Conservation (phyloP, 1,284 basidiomycete genomes). For the Ustilago lituana region DNA sequence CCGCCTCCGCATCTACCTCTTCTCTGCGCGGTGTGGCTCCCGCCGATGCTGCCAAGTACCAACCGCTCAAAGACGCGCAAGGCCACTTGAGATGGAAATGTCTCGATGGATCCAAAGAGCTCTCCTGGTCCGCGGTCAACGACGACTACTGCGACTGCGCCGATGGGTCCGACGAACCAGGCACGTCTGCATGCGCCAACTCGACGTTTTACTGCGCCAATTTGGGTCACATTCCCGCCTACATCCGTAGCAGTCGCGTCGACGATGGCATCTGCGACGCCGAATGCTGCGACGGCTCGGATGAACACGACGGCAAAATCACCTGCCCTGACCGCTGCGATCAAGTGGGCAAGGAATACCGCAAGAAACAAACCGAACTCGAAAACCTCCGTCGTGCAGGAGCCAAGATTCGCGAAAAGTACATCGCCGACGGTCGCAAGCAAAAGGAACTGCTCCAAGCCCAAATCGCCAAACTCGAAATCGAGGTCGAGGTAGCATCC, state of each 20-base stretch:
- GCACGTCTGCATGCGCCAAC: slow-evolving; percentile 85
- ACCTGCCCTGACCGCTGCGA: slow-evolving; percentile 83
- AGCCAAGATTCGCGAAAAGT: slow-evolving; percentile 86
- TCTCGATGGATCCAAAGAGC: slow-evolving; percentile 52
- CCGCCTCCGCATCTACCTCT: slow-evolving; percentile 20
- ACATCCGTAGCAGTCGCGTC: slow-evolving; percentile 83
- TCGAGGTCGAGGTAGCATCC: slow-evolving; percentile 75
- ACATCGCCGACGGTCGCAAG: slow-evolving; percentile 79
- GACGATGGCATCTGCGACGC: slow-evolving; percentile 95
- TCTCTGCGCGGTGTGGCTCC: slow-evolving; percentile 29
- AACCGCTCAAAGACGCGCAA: slow-evolving; percentile 13
- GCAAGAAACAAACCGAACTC: slow-evolving; percentile 76
- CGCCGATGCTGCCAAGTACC: slow-evolving; percentile 21
- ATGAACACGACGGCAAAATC: slow-evolving; percentile 74
- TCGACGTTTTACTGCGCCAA: slow-evolving; percentile 85
- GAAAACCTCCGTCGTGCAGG: slow-evolving; percentile 81
- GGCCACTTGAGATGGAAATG: slow-evolving; percentile 50
- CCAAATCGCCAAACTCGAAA: slow-evolving; percentile 69
- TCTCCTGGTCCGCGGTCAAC: slow-evolving; percentile 80
- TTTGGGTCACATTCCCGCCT: slow-evolving; percentile 83
- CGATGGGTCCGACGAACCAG: slow-evolving; percentile 93
- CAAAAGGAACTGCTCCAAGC: slow-evolving; percentile 70
- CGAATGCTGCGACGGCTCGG: slow-evolving; percentile 97
- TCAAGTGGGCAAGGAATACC: slow-evolving; percentile 78
- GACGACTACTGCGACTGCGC: slow-evolving; percentile 94